Evolutionary conservation across 306 rosid genomes (phyloP).

Genomic region (Lotus japonicus): DNA sequence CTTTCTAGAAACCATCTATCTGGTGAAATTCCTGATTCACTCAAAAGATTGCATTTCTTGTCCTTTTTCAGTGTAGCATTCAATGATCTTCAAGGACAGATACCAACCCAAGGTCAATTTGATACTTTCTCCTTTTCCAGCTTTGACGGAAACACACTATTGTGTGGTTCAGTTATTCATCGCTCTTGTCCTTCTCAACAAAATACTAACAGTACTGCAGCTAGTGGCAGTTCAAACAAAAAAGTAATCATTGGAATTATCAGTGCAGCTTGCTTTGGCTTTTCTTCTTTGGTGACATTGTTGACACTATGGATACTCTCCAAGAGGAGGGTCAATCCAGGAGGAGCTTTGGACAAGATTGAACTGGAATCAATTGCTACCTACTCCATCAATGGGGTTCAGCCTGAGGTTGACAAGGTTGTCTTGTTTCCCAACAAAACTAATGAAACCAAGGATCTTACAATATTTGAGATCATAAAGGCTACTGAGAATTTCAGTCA

Average conservation of each 20-base stretch:
- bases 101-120: constrained; percentile 81
- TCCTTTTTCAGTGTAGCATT: constrained; percentile 73
- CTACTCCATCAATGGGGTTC: constrained; percentile 44
- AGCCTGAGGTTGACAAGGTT: constrained; percentile 62
- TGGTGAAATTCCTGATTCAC: constrained; percentile 76
- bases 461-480: constrained; percentile 67
- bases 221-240: constrained; percentile 32
- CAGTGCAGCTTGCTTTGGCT: constrained; percentile 38
- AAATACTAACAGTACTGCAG: neutral
- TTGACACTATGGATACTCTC: constrained; percentile 68
- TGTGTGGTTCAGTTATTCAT: constrained; percentile 57
- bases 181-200: constrained; percentile 45
- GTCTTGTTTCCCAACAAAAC: constrained; percentile 64
- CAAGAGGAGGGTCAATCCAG: constrained; percentile 77
- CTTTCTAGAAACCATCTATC: constrained; percentile 61
- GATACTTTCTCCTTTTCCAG: constrained; percentile 61
- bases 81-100: constrained; percentile 69
- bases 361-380: constrained; percentile 59
- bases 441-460: constrained; percentile 65
- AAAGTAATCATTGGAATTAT: constrained; percentile 41
- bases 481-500: constrained; percentile 90
- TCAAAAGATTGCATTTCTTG: constrained; percentile 63
- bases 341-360: constrained; percentile 60
- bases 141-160: constrained; percentile 57
- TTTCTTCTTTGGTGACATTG: constrained; percentile 37